These are phyloP conservation scores for Grammothele lineata DNA, from an alignment of 768 basidiomycete genomes.

Conservation along the genomic window DNA sequence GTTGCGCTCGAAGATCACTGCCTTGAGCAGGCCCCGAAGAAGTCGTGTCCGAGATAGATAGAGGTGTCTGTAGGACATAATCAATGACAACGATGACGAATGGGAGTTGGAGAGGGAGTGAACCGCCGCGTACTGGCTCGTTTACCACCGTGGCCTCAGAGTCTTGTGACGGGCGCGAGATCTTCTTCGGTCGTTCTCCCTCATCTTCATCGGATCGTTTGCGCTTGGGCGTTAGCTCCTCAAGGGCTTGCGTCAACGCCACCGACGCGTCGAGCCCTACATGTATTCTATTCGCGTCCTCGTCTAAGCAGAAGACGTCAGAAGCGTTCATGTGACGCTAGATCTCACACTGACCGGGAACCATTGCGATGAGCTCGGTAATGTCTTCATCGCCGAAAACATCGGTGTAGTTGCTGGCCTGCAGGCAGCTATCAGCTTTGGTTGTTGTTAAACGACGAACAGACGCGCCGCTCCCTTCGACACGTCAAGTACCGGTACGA, in stretches of 20 bases:
- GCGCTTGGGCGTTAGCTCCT: not conserved
- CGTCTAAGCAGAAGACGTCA: not conserved
- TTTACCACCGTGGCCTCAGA: not conserved
- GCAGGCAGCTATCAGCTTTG: too few relatives aligned
- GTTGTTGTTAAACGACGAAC: too few relatives aligned
- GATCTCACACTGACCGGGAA: not conserved
- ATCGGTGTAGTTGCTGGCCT: conserved; percentile 1
- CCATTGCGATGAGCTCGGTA: not conserved
- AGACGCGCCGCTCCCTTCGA: too few relatives aligned
- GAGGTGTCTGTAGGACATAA: too few relatives aligned
- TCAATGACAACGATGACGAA: too few relatives aligned
- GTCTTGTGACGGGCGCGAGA: not conserved
- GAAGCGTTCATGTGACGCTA: not conserved
- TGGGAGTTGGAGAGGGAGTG: too few relatives aligned
- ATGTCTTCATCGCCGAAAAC: not conserved
- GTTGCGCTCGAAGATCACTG: too few relatives aligned
- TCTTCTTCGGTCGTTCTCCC: not conserved
- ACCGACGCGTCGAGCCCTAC: not conserved
- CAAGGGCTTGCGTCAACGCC: not conserved
- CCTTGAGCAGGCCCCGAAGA: not conserved
- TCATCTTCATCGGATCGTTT: not conserved
- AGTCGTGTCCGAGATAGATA: not conserved
- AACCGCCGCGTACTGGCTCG: not conserved
- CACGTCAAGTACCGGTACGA: too few relatives aligned
- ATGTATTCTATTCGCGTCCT: not conserved